Base-by-base conservation (phyloP, 2,329 filamentous ascomycete genomes). In the Ceratocystis huliohia region DNA sequence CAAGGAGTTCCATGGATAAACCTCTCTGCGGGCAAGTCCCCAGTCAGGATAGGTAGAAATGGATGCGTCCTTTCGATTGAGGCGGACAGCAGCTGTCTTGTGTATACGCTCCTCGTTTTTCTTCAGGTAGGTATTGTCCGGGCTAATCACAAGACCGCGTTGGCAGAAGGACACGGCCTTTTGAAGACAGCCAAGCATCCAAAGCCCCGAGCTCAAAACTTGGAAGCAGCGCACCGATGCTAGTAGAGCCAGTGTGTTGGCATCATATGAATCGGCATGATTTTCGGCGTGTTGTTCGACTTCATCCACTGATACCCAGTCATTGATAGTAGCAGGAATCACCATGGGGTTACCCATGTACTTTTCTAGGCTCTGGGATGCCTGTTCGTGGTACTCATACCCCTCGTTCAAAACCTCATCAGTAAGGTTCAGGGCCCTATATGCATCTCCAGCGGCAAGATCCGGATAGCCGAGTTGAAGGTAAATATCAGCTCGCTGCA, bases 371-470 rank as follows among this genome's bases (percentile, higher is more conserved):
- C 81, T 78, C 64, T 83, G 81, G 5, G 80, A 70, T 7, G 87
- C 86, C 70, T 83, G 78, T 17, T 91, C 85, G 73, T 94, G 87
- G 72, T 91, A 95, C 74, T 96, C 91, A 70, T 89, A 92, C 48
- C 84, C 83, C 69, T 93, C 88, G 66, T 94, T 87, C 69, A 81
- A 76, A 45, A 91, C 82, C 70, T 94, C 90, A 73, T 97, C 93
- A 17, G 88, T 83, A 61, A 99, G 78, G 3, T 96, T 82, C n/a
- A 97, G 81, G 0, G 92, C 91, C 66, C 88, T 87, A 74, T 97
- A 97, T 4, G 91, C 90, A 78, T 96, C 92, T 44, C 91, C 90
- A 10, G 88, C 87, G 4, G 91, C 91, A 48, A 99, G 83, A 74
- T 99, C 94, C 0, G 91, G 90, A 74, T 96, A 97, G 46, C 85